These are phyloP conservation scores for Blastobotrys attinorum DNA, from an alignment of 805 yeast species.

Conservation along the genomic window DNA sequence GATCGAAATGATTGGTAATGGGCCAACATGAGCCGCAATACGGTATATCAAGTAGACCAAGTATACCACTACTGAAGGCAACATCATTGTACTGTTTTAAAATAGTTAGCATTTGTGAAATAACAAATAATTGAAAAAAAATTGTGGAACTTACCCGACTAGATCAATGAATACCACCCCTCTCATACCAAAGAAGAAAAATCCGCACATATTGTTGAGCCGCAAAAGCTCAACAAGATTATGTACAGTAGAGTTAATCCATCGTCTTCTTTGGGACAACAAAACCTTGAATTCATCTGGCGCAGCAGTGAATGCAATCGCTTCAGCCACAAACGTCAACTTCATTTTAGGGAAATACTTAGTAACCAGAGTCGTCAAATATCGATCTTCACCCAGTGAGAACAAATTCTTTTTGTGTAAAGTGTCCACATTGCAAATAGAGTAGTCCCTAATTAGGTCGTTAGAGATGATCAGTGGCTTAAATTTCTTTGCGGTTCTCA, in stretches of 20 bases:
- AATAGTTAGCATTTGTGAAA: constrained; percentile 34
- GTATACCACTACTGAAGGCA: constrained; percentile 51
- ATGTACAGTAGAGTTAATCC: constrained; percentile 62
- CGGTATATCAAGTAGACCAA: constrained; percentile 45
- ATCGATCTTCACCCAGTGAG: constrained; percentile 56
- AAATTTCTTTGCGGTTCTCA: constrained; percentile 38
- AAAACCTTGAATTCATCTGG: constrained; percentile 45
- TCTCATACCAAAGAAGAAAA: constrained; percentile 53
- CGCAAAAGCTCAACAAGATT: constrained; percentile 50
- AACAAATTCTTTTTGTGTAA: constrained; percentile 54
- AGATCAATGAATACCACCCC: constrained; percentile 50
- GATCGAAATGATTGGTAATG: constrained; percentile 45
- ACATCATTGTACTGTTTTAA: constrained; percentile 46
- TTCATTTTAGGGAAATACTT: constrained; percentile 49
- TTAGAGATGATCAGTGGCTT: constrained; percentile 54
- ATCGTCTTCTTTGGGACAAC: constrained; percentile 52
- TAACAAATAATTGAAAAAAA: constrained; percentile 50
- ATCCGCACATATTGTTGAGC: constrained; percentile 53
- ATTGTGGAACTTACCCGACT: no score
- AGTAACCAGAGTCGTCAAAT: constrained; percentile 49
- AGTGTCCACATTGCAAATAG: constrained; percentile 49
- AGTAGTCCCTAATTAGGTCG: constrained; percentile 50
- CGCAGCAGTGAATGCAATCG: constrained; percentile 49
- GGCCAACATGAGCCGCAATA: constrained; percentile 43
- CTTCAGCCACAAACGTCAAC: constrained; percentile 49